These are phyloP conservation scores for Xeromyces bisporus DNA, from an alignment of 495 filamentous ascomycete genomes.

Conservation along the genomic window DNA sequence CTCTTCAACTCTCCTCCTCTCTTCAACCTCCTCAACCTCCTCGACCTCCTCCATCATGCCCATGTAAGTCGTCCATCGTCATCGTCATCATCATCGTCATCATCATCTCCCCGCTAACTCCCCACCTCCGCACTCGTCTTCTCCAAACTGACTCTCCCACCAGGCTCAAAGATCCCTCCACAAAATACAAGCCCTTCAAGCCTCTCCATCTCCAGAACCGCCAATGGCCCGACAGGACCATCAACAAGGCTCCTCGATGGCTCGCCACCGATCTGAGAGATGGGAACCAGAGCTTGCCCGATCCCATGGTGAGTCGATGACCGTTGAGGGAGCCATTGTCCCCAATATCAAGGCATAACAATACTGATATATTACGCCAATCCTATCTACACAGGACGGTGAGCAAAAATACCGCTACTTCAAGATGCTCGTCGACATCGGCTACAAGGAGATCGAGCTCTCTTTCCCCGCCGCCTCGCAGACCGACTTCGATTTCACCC, in stretches of 20 bases:
- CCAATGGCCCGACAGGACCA: slow-evolving; percentile 71
- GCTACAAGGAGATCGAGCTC: slow-evolving; percentile 97
- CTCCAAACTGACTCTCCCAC: not conserved
- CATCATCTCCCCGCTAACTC: not conserved
- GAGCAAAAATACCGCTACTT: slow-evolving; percentile 94
- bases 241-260: slow-evolving; percentile 71
- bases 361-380: not conserved
- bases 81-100: no score
- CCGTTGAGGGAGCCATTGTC: not conserved
- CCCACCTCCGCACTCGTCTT: not conserved
- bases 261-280: slow-evolving; percentile 72
- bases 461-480: slow-evolving; percentile 90
- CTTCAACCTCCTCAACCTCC: slow-evolving; percentile 9
- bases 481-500: slow-evolving; percentile 91
- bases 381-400: slow-evolving; percentile 42
- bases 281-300: slow-evolving; percentile 76
- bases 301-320: slow-evolving; percentile 54
- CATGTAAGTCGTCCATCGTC: slow-evolving; percentile 15
- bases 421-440: slow-evolving; percentile 79
- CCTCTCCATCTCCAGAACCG: slow-evolving; percentile 70
- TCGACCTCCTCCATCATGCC: slow-evolving; percentile 15
- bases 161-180: slow-evolving; percentile 89
- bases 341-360: not conserved
- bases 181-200: slow-evolving; percentile 69
- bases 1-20: slow-evolving; percentile 8